Percentiles rank a stretch among this genome's conserved stretches.
Evolutionary conservation across 73 alveolate species (phyloP).

Genomic region (Tetrahymena borealis): DNA sequence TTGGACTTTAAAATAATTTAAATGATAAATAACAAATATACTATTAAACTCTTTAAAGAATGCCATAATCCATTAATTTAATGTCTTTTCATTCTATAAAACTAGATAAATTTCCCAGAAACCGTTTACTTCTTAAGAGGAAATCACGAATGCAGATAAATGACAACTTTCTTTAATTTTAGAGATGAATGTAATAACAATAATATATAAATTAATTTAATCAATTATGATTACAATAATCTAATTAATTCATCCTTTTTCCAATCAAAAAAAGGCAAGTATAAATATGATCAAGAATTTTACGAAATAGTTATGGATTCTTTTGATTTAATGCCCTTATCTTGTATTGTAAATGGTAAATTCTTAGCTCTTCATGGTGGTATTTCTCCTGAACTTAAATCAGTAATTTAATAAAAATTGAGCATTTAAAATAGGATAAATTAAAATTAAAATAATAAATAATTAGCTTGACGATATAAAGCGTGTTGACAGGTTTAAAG

Average conservation of each 20-base stretch:
- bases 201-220: too few relatives aligned
- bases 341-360: slow-evolving; percentile 60
- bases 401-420: neutral
- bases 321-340: slow-evolving; percentile 66
- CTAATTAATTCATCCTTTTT: neutral
- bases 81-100: too few relatives aligned
- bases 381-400: slow-evolving; percentile 65
- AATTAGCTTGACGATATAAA: slow-evolving; percentile 41
- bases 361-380: slow-evolving; percentile 87
- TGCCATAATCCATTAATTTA: too few relatives aligned
- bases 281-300: slow-evolving; percentile 63
- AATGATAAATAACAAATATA: too few relatives aligned
- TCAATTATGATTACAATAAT: neutral
- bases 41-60: too few relatives aligned
- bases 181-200: slow-evolving; percentile 51
- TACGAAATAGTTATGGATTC: slow-evolving; percentile 71
- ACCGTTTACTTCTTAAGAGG: slow-evolving; percentile 56
- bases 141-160: slow-evolving; percentile 62
- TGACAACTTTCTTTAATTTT: slow-evolving; percentile 63
- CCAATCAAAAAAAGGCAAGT: slow-evolving; percentile 7
- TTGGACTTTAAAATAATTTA: too few relatives aligned
- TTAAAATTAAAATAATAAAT: neutral
- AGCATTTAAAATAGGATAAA: neutral
- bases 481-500: slow-evolving; percentile 53
- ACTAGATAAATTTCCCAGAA: slow-evolving; percentile 42